These are phyloP conservation scores for Sordariomycetes sp. DNA, from an alignment of 2,329 filamentous ascomycete species.

Conservation along the genomic window DNA sequence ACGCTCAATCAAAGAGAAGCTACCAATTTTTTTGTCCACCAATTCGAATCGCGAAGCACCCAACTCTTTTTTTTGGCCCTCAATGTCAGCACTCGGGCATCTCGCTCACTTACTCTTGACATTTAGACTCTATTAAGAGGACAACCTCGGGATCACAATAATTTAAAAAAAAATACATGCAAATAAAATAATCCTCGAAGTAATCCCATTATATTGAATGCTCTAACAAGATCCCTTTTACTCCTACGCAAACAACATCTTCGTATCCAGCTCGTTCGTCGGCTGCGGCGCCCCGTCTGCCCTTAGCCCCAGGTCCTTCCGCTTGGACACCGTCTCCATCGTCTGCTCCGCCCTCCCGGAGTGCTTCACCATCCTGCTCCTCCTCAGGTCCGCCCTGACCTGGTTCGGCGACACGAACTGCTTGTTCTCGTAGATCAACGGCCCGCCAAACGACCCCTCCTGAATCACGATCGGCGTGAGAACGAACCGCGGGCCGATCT, in stretches of 20 bases:
- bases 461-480: slow-evolving; percentile 91
- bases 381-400: slow-evolving; percentile 69
- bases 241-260: slow-evolving; percentile 59
- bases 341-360: slow-evolving; percentile 65
- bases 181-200: not conserved
- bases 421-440: slow-evolving; percentile 97
- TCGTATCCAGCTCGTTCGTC: slow-evolving; percentile 64
- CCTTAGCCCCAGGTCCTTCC: slow-evolving; percentile 64
- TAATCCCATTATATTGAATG: not conserved
- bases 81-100: not conserved
- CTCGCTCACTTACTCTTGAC: not conserved
- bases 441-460: slow-evolving; percentile 89
- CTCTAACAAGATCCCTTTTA: not conserved
- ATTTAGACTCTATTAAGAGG: too few species aligned
- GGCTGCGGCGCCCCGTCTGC: slow-evolving; percentile 51
- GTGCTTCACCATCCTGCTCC: slow-evolving; percentile 67
- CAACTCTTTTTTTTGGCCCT: not conserved
- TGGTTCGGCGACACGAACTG: slow-evolving; percentile 96
- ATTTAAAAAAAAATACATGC: not conserved
- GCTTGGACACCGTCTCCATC: slow-evolving; percentile 63
- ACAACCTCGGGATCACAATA: not conserved
- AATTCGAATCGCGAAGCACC: not conserved
- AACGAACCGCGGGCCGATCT: slow-evolving; percentile 90
- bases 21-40: slow-evolving; percentile 15
- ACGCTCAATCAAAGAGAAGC: slow-evolving; percentile 70